Percentiles rank a stretch among this genome's conserved stretches.
Evolutionary conservation across 768 basidiomycete species (phyloP).

Genomic region (Candolleomyces efflorescens): DNA sequence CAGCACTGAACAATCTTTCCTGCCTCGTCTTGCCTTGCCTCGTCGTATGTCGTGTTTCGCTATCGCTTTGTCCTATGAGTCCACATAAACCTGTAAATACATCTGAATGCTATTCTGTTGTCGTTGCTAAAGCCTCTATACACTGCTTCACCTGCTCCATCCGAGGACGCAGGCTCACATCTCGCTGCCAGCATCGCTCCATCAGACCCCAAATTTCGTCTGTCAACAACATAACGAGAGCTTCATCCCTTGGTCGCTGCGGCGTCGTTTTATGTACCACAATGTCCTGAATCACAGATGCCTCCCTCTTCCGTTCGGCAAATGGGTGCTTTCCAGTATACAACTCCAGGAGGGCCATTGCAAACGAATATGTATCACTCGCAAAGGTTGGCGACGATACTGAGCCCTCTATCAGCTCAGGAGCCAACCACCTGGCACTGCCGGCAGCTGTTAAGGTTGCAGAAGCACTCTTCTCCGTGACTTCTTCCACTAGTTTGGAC

Average conservation of each 20-base stretch:
- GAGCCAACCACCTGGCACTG: constrained; percentile 57
- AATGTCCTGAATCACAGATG: constrained; percentile 45
- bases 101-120: background rate
- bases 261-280: constrained; percentile 34
- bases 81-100: background rate
- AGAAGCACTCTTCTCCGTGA: constrained; percentile 45
- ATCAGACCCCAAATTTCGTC: constrained; percentile 46
- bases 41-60: background rate
- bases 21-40: background rate
- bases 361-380: constrained; percentile 55
- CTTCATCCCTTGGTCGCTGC: constrained; percentile 34
- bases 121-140: constrained; percentile 4
- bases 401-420: constrained; percentile 49
- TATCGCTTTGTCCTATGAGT: background rate
- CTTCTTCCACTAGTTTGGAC: constrained; percentile 55
- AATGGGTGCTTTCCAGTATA: constrained; percentile 52
- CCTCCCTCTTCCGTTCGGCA: constrained; percentile 43
- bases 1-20: background rate
- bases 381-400: constrained; percentile 37
- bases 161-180: constrained; percentile 32
- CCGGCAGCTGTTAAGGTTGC: constrained; percentile 43
- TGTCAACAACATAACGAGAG: constrained; percentile 33
- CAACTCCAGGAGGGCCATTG: constrained; percentile 58
- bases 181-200: constrained; percentile 42
- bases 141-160: constrained; percentile 32